phyloP scores from a whole-genome alignment of 352 stramenopile genomes.

The Phytophthora quininea region DNA sequence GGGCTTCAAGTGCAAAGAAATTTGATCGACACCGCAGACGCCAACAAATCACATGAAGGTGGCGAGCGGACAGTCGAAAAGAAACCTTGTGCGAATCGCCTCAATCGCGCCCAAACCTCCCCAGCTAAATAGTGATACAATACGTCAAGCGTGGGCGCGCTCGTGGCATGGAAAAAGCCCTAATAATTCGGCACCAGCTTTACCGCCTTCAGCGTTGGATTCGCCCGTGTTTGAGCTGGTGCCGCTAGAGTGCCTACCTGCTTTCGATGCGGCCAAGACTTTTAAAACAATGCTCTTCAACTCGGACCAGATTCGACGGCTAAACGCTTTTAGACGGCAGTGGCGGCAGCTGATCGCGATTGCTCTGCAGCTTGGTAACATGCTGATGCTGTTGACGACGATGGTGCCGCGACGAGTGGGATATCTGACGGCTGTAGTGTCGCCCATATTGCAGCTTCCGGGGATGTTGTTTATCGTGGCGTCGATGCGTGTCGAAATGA shows the following conservation, averaged over 20 bases:
- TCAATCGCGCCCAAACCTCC: neutral
- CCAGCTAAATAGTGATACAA: neutral
- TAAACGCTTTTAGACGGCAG: slow-evolving; percentile 22
- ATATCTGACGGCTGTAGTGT: slow-evolving; percentile 20
- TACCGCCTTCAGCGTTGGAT: neutral
- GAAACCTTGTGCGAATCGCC: slow-evolving; percentile 7
- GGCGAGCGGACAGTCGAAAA: neutral
- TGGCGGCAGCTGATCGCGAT: slow-evolving; percentile 15
- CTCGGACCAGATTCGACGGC: slow-evolving; percentile 7
- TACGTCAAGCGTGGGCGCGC: neutral
- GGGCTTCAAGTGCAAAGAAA: neutral
- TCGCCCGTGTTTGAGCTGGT: slow-evolving; percentile 24
- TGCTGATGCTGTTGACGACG: slow-evolving; percentile 26
- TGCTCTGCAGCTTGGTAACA: slow-evolving; percentile 27
- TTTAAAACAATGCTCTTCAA: slow-evolving; percentile 33
- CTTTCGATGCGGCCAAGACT: slow-evolving; percentile 33
- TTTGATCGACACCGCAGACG: neutral
- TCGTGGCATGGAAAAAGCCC: neutral
- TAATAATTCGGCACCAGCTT: neutral
- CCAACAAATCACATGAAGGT: slow-evolving; percentile 8
- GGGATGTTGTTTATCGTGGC: slow-evolving; percentile 29
- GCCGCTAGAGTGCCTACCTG: slow-evolving; percentile 17
- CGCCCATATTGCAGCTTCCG: slow-evolving; percentile 28
- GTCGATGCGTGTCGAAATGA: slow-evolving; percentile 33
- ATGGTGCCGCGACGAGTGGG: slow-evolving; percentile 10